These are phyloP conservation scores for Macadamia integrifolia DNA, from an alignment of 164 flowering plant species.

Conservation along the genomic window DNA sequence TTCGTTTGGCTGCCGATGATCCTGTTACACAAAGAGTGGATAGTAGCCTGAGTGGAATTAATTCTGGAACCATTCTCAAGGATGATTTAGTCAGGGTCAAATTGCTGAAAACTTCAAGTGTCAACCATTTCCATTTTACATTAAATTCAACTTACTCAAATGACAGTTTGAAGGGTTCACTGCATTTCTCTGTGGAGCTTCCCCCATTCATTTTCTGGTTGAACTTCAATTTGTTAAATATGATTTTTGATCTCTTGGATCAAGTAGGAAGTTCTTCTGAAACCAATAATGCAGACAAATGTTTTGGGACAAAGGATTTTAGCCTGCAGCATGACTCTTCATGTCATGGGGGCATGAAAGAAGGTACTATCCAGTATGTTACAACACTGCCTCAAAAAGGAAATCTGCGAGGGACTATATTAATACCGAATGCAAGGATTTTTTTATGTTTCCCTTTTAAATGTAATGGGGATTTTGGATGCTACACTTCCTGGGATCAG, in stretches of 20 bases:
- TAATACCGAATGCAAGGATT: slow-evolving; percentile 55
- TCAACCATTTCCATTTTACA: slow-evolving; percentile 28
- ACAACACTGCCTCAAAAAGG: slow-evolving; percentile 24
- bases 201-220: slow-evolving; percentile 78
- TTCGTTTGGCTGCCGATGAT: slow-evolving; percentile 21
- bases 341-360: slow-evolving; percentile 18
- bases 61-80: slow-evolving; percentile 11
- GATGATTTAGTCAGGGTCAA: slow-evolving; percentile 34
- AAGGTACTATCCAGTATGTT: slow-evolving; percentile 13
- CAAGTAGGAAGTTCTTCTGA: slow-evolving; percentile 29
- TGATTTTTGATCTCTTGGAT: slow-evolving; percentile 36
- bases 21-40: slow-evolving; percentile 15
- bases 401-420: slow-evolving; percentile 42
- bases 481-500: slow-evolving; percentile 43
- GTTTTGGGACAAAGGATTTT: slow-evolving; percentile 14
- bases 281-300: slow-evolving; percentile 9
- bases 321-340: slow-evolving; percentile 17
- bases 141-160: slow-evolving; percentile 23
- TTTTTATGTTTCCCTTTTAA: slow-evolving; percentile 64
- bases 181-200: slow-evolving; percentile 53
- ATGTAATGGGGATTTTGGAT: slow-evolving; percentile 21
- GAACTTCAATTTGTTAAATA: slow-evolving; percentile 39
- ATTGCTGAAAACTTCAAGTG: slow-evolving; percentile 50
- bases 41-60: slow-evolving; percentile 9
- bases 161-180: slow-evolving; percentile 23